phyloP scores from a whole-genome alignment of 2,329 filamentous ascomycete species.

The Sporothrix luriei region DNA sequence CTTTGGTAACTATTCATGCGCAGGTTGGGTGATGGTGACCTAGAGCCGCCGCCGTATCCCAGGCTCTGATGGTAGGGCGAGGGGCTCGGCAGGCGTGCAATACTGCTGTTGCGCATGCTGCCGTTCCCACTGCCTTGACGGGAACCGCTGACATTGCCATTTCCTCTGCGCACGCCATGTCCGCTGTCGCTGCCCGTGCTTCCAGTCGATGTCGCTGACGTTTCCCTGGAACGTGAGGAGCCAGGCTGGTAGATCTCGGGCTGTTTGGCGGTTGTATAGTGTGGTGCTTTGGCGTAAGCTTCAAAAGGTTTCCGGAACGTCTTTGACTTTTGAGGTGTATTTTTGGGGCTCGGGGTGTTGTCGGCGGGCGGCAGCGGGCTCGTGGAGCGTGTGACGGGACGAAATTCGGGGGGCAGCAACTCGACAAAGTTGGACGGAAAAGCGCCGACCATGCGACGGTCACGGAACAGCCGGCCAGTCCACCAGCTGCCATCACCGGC shows the following conservation, averaged over 20 bases:
- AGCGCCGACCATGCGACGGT: constrained; percentile 85
- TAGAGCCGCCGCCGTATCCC: constrained; percentile 36
- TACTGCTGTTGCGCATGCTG: constrained; percentile 18
- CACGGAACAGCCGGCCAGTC: constrained; percentile 88
- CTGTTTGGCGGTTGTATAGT: constrained; percentile 65
- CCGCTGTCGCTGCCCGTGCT: constrained; percentile 38
- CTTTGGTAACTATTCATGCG: constrained; percentile 26
- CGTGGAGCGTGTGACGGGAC: constrained; percentile 67
- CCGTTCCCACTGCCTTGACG: constrained; percentile 24
- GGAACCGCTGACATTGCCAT: constrained; percentile 28
- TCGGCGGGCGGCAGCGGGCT: constrained; percentile 60
- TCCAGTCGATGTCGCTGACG: constrained; percentile 48
- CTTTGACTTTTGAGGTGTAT: constrained; percentile 61
- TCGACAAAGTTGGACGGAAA: constrained; percentile 98
- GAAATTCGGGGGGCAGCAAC: constrained; percentile 80
- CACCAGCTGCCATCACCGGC: constrained; percentile 98
- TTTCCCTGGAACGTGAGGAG: constrained; percentile 46
- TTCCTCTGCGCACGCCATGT: constrained; percentile 36
- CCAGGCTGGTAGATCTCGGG: constrained; percentile 59
- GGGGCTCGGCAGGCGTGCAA: constrained; percentile 27
- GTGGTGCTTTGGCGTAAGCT: constrained; percentile 67
- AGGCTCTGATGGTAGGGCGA: constrained; percentile 35
- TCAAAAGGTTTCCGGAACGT: constrained; percentile 69
- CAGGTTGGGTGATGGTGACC: constrained; percentile 39
- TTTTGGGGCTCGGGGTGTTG: constrained; percentile 58